Conservation (phyloP, 106 monocot genomes). For the Dendrobium catenatum region DNA sequence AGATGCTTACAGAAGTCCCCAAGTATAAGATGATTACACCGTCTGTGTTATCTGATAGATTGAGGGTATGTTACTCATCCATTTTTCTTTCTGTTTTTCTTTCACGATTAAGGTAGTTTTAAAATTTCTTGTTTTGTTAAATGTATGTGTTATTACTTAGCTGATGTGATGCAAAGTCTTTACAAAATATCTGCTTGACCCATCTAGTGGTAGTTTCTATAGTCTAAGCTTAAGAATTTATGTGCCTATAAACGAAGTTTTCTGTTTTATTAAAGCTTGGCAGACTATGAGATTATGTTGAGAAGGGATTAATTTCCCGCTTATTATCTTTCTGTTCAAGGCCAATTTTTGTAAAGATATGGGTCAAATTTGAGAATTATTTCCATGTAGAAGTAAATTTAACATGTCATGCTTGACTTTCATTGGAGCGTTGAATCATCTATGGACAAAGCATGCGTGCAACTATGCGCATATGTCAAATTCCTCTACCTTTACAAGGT, state of each 20-base stretch:
- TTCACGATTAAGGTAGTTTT: background rate
- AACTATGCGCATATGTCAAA: too few relatives aligned
- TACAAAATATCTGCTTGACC: too few relatives aligned
- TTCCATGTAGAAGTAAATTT: too few relatives aligned
- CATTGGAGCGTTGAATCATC: too few relatives aligned
- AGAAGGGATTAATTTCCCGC: background rate
- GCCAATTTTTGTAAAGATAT: background rate
- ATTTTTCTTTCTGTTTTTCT: background rate
- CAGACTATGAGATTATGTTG: background rate
- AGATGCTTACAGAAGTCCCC: constrained; percentile 26
- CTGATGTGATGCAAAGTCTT: background rate
- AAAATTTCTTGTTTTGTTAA: background rate
- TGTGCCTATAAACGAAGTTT: background rate
- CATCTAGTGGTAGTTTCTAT: background rate
- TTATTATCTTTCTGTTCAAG: background rate
- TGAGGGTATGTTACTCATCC: constrained; percentile 11
- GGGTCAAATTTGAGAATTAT: background rate
- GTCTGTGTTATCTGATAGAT: constrained; percentile 23
- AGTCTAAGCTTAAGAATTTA: background rate
- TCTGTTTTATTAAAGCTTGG: background rate
- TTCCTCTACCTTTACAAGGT: too few relatives aligned
- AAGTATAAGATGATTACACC: constrained; percentile 33
- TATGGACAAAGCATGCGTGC: too few relatives aligned
- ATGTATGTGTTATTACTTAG: background rate
- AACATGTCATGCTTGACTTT: too few relatives aligned